Evolutionary conservation across 1,284 basidiomycete genomes (phyloP).

Genomic region (Ceratobasidium sp.): DNA sequence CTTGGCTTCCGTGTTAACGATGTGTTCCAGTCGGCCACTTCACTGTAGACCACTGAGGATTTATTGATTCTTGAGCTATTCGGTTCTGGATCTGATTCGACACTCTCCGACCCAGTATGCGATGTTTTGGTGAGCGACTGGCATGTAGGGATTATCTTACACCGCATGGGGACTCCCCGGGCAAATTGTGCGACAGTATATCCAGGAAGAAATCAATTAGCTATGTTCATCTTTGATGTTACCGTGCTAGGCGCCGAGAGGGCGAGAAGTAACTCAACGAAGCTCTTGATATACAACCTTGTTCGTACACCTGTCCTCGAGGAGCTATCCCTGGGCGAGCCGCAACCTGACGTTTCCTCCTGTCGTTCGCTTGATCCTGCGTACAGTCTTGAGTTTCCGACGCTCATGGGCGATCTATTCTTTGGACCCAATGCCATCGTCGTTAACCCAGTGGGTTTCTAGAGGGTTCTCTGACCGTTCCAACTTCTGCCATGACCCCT

Average conservation of each 20-base stretch:
- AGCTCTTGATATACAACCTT: too few relatives aligned
- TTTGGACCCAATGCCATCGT: background rate
- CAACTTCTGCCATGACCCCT: too few relatives aligned
- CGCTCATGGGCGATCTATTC: background rate
- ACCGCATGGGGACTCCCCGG: background rate
- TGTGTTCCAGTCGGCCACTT: background rate
- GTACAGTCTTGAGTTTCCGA: constrained; percentile 5
- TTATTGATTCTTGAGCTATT: constrained; percentile 4
- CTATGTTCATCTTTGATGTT: background rate
- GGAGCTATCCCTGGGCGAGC: too few relatives aligned
- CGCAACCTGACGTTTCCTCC: background rate
- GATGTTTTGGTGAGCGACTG: constrained; percentile 11
- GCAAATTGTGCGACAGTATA: background rate
- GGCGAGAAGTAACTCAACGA: too few relatives aligned
- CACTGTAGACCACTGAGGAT: background rate
- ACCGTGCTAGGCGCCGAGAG: background rate
- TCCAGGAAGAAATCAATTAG: background rate
- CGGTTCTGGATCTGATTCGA: too few relatives aligned
- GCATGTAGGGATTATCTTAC: background rate
- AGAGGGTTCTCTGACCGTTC: background rate
- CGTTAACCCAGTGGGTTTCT: background rate
- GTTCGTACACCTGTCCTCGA: too few relatives aligned
- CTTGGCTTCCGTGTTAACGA: background rate
- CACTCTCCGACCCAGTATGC: background rate
- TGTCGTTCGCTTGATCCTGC: background rate